Conservation (phyloP, 305 asterid species). For the Solanum hybrid region DNA sequence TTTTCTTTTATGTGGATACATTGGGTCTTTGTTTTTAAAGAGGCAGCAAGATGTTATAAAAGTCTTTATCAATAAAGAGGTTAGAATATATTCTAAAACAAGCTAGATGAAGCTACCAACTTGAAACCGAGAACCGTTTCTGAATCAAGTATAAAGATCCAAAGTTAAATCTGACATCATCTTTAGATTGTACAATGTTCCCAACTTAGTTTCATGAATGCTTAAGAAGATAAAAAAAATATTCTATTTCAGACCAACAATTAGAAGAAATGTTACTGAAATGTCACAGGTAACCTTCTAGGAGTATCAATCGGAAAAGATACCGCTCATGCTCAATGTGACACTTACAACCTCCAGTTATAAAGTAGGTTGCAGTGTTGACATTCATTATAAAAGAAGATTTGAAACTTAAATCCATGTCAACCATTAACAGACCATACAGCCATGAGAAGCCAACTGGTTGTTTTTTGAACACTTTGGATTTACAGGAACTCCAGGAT, state of each 20-base stretch:
- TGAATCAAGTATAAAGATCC: neutral
- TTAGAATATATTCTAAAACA: neutral
- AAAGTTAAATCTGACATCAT: neutral
- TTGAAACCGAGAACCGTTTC: neutral
- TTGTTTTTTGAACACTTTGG: neutral
- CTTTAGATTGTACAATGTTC: neutral
- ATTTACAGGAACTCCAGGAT: neutral
- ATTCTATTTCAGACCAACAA: neutral
- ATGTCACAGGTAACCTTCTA: neutral
- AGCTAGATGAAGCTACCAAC: neutral
- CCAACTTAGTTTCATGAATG: neutral
- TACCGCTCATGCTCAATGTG: neutral
- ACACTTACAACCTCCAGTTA: neutral
- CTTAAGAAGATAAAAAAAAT: neutral
- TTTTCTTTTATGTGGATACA: neutral
- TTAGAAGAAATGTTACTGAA: neutral
- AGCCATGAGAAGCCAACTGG: neutral
- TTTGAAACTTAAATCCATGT: neutral
- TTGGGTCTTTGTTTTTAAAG: neutral
- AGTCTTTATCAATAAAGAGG: neutral
- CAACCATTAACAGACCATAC: neutral
- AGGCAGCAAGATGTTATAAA: neutral
- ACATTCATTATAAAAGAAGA: neutral
- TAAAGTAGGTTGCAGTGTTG: neutral
- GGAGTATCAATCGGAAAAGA: neutral